Evolutionary conservation across 164 flowering plant species (phyloP).

Genomic region (Kingdonia uniflora): DNA sequence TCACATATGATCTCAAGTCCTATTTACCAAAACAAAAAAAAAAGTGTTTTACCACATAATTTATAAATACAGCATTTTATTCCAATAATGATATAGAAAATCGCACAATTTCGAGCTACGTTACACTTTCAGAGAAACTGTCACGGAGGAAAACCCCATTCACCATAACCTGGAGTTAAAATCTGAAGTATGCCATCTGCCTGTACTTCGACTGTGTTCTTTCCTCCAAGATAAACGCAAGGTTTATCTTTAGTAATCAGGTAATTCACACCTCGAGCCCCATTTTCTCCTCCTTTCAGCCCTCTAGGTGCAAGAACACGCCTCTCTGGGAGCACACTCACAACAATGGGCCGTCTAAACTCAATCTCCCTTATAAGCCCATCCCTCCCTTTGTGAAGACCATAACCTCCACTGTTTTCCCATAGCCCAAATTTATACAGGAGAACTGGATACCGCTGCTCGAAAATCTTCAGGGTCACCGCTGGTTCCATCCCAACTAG

Average conservation of each 20-base stretch:
- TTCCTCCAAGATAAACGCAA: conserved; percentile 76
- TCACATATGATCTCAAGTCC: too few species aligned
- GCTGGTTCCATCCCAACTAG: conserved; percentile 90
- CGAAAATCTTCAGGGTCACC: conserved; percentile 95
- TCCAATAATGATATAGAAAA: too few species aligned
- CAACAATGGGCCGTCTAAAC: conserved; percentile 67
- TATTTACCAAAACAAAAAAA: too few species aligned
- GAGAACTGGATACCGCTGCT: conserved; percentile 92
- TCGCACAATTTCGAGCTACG: too few species aligned
- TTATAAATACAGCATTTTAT: too few species aligned
- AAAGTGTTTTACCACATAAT: too few species aligned
- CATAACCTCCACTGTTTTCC: conserved; percentile 77
- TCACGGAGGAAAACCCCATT: conserved; percentile 55
- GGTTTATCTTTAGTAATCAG: conserved; percentile 62
- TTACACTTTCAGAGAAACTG: too few species aligned
- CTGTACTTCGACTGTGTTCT: conserved; percentile 66
- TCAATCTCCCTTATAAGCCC: conserved; percentile 91
- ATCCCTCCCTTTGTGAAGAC: conserved; percentile 79
- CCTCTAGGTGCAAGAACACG: conserved; percentile 97
- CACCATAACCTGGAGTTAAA: conserved; percentile 95
- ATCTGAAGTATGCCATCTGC: conserved; percentile 79
- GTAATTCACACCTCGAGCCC: conserved; percentile 81
- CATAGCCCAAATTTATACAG: conserved; percentile 75
- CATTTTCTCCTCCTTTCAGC: conserved; percentile 67
- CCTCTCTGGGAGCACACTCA: conserved; percentile 94